These are phyloP conservation scores for Myochromella boudieri DNA, from an alignment of 768 basidiomycete genomes.

Conservation along the genomic window DNA sequence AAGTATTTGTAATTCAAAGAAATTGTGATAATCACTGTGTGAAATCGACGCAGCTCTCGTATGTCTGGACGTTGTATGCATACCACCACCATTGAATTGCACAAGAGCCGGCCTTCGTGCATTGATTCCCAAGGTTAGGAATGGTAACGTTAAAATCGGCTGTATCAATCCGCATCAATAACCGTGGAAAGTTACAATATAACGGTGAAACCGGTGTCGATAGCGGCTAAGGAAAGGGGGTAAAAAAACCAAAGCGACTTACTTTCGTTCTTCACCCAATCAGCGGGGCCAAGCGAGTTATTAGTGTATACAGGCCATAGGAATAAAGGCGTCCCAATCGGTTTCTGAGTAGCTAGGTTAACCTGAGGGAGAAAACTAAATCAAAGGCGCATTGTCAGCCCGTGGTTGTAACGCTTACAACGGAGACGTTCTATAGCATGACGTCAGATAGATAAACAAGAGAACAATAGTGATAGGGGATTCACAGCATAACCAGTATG, in stretches of 20 bases:
- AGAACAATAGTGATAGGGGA: not conserved
- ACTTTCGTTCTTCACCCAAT: constrained; percentile 37
- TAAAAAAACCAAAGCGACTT: constrained; percentile 8
- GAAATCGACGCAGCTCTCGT: constrained; percentile 36
- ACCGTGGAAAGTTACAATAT: not conserved
- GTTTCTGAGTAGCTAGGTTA: constrained; percentile 26
- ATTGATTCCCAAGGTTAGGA: constrained; percentile 29
- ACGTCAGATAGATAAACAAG: not conserved
- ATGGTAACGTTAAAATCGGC: constrained; percentile 32
- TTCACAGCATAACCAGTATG: constrained; percentile 35
- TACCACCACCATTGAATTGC: constrained; percentile 41
- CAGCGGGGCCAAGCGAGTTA: constrained; percentile 25
- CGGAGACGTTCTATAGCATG: constrained; percentile 34
- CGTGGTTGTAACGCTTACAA: constrained; percentile 23
- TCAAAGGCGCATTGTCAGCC: too few relatives aligned
- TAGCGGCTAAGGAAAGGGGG: not conserved
- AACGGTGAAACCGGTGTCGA: too few relatives aligned
- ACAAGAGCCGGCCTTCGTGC: constrained; percentile 27
- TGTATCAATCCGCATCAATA: constrained; percentile 7
- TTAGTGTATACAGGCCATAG: constrained; percentile 34
- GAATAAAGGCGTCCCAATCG: constrained; percentile 29
- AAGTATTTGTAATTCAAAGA: not conserved
- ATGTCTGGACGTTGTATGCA: constrained; percentile 29
- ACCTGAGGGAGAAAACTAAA: constrained; percentile 21
- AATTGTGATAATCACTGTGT: constrained; percentile 13